These are phyloP conservation scores for Singerocomus inundabilis DNA, from an alignment of 1,284 basidiomycete genomes.

Conservation along the genomic window DNA sequence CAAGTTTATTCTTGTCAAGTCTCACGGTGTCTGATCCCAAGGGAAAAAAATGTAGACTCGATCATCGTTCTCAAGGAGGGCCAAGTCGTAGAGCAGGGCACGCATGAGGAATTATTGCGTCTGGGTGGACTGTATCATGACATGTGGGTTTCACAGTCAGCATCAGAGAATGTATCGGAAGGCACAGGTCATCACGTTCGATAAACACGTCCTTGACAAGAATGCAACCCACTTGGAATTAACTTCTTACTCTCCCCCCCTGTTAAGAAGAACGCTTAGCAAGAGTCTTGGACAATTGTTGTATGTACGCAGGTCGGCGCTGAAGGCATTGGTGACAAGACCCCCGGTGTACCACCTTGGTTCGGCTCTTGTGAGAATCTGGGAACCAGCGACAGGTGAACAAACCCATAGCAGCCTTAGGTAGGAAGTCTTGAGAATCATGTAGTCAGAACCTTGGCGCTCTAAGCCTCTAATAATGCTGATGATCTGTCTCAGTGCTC, in stretches of 20 bases:
- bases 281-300: neutral
- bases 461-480: neutral
- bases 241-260: neutral
- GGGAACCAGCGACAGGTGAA: too few relatives aligned
- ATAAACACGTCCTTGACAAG: neutral
- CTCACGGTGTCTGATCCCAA: constrained; percentile 1
- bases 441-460: neutral
- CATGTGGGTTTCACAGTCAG: constrained; percentile 85
- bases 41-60: constrained; percentile 52
- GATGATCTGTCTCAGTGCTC: neutral
- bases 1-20: constrained; percentile 33
- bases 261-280: neutral
- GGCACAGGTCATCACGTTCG: constrained; percentile 2
- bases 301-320: neutral
- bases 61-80: constrained; percentile 91
- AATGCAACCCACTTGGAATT: neutral
- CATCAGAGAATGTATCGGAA: constrained; percentile 30
- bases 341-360: neutral
- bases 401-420: neutral
- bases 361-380: neutral
- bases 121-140: constrained; percentile 74
- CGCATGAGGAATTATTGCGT: constrained; percentile 80
- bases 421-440: neutral
- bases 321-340: neutral
- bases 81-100: constrained; percentile 86